Evolutionary conservation across 768 basidiomycete genomes (phyloP), one percentile per base, ranked within the genome.

Genomic region (Psilocybe subaeruginosa): DNA sequence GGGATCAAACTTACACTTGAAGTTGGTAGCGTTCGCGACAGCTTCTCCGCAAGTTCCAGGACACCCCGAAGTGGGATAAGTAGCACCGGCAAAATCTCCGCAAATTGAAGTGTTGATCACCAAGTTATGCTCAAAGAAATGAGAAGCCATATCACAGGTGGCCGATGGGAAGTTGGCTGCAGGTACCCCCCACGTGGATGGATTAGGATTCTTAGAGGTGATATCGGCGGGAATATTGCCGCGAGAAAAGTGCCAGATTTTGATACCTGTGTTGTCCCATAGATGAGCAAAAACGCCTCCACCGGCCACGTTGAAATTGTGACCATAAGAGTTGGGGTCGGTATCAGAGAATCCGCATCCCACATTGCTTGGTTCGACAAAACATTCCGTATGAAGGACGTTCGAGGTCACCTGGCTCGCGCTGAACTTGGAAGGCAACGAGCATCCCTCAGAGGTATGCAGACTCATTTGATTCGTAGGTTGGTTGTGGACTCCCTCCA

Each of bases 401-500:
- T 69, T 65, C 52, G 73, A 72, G 41, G 69, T 69, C 19, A 72
- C 65, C 39, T 71, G 68, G 19, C 65, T 48, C 19, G 61, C 19
- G 33, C 65, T 66, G 46, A 73, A 67, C 35, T 75, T 66, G 14
- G 71, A 74, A 57, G 30, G 30, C 31, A 53, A 41, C 35, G 33
- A 69, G 64, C 82, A 82, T 39, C 76, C 78, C 12, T 73, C 68
- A 7, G 80, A 75, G 17, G 82, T 87, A 70, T 92, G 91, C 4
- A 92, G 77, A 0, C 90, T 85, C 71, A 84, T 83, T 60, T 86
- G 88, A 64, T 93, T 91, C 30, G 70, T 75, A 1, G 73, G 61
- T 68, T 83, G 79, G 27, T 80, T 67, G 65, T 92, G 84, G 56
- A 92, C 89, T 16, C 89, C 88, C 68, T 93, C 92, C 8, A 92